Conservation (phyloP, 148 eudicot genomes). For the Rhododendron ferrugineum region DNA sequence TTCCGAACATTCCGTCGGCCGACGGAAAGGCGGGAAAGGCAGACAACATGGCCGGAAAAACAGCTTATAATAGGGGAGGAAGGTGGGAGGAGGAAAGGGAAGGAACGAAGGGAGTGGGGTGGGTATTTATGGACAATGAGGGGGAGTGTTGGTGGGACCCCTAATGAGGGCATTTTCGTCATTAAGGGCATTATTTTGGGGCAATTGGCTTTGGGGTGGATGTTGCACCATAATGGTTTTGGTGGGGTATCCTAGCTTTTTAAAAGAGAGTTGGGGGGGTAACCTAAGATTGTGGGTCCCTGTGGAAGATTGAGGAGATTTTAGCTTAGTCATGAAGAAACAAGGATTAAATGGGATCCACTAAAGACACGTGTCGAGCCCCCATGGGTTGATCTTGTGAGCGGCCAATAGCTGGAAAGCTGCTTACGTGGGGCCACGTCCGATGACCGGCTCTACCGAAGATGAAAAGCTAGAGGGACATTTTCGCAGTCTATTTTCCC, state of each 20-base stretch:
- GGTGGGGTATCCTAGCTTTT: slow-evolving; percentile 15
- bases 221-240: slow-evolving; percentile 5
- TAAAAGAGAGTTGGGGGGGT: slow-evolving; percentile 14
- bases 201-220: slow-evolving; percentile 26
- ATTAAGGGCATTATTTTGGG: background rate
- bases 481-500: too few species aligned
- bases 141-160: slow-evolving; percentile 26
- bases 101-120: slow-evolving; percentile 40
- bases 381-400: background rate
- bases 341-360: background rate
- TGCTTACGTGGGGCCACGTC: slow-evolving; percentile 10
- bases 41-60: slow-evolving; percentile 44
- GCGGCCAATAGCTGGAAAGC: slow-evolving; percentile 4
- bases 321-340: slow-evolving; percentile 50
- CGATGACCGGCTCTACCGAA: background rate
- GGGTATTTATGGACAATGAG: slow-evolving; percentile 33
- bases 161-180: slow-evolving; percentile 26
- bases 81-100: slow-evolving; percentile 55
- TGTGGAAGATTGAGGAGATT: slow-evolving; percentile 1
- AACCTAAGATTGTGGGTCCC: slow-evolving; percentile 9
- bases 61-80: slow-evolving; percentile 17
- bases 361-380: slow-evolving; percentile 6
- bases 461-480: background rate
- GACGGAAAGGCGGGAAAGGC: slow-evolving; percentile 19
- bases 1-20: slow-evolving; percentile 25